Evolutionary conservation across 257 asterid species (phyloP), one percentile per base, ranked within the genome.

Genomic region (Catharanthus roseus): DNA sequence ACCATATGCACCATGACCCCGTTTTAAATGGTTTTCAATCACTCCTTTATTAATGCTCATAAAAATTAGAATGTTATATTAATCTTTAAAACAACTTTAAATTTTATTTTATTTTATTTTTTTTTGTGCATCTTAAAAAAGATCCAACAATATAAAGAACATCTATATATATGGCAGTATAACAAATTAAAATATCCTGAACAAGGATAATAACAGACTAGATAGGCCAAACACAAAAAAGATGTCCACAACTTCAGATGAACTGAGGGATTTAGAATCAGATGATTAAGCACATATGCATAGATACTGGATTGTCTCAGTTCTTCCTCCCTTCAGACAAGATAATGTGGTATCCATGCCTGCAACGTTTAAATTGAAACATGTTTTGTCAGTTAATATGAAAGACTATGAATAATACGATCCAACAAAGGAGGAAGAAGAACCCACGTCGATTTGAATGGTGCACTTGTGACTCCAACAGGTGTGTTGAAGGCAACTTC

Each of bases 301-400:
- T 13, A 62, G 65, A 11, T 39, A 6, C 44, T 78, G 34, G 7
- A 71, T 75, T 71, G 69, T 72, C 83, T 91, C 88, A 88, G 76
- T 95, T 95, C 85, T 95, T 95, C 87, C 99, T 87, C 82, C 99
- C 99, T 84, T 91, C 99, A 31, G 77, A 73, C 85, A 95, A 83
- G 85, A 95, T 91, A 69, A 95, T 80, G 83, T 91, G 98, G 84
- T 91, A 95, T 56, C 99, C 99, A 80, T 91, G 99, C 77, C 99
- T 95, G 92, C 75, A 62, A 77, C 69, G 75, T 16, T 60, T 21
- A 64, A 75, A n/a, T n/a, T n/a, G n/a, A n/a, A 38, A 38, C 45
- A 36, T 39, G 7, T 26, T n/a, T 77, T 1, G 44, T 54, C 53
- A 58, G 58, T 45, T 55, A 55, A 2, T 38, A 1, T 38, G 47